Percentiles rank a stretch among this genome's conserved stretches.
Evolutionary conservation across 768 basidiomycete species (phyloP).

Genomic region (Thelephora ganbajun): DNA sequence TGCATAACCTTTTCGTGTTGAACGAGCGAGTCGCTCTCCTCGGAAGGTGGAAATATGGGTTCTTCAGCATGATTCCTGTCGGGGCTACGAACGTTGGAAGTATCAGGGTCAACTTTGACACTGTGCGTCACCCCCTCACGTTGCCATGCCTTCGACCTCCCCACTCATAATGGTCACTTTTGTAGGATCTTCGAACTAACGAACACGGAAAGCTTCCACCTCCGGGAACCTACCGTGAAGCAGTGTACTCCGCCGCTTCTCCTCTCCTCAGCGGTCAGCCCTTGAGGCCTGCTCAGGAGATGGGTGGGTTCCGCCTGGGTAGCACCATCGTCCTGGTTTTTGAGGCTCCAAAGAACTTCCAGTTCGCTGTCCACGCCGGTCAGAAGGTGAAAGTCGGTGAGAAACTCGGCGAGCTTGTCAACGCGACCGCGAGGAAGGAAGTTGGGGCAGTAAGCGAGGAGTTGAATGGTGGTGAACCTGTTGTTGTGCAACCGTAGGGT

Average conservation of each 20-base stretch:
- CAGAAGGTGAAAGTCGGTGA: constrained; percentile 84
- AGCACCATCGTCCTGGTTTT: constrained; percentile 95
- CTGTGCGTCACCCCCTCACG: constrained; percentile 25
- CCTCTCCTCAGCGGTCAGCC: constrained; percentile 80
- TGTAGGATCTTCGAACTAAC: constrained; percentile 82
- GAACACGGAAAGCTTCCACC: constrained; percentile 58
- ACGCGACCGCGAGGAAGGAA: not conserved
- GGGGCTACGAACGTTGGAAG: constrained; percentile 97
- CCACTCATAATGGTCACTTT: not conserved
- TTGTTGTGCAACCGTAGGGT: too few relatives aligned
- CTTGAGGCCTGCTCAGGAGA: constrained; percentile 77
- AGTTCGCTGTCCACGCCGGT: constrained; percentile 62
- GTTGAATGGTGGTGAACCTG: too few relatives aligned
- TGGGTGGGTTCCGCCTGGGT: constrained; percentile 94
- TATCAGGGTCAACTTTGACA: constrained; percentile 92
- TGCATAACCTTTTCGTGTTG: constrained; percentile 90
- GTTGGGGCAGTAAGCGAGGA: too few relatives aligned
- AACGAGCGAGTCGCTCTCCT: constrained; percentile 95
- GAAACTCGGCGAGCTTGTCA: constrained; percentile 43
- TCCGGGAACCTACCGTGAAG: constrained; percentile 82
- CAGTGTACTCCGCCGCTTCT: constrained; percentile 78
- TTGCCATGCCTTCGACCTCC: not conserved
- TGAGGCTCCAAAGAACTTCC: constrained; percentile 79
- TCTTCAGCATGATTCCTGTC: constrained; percentile 95
- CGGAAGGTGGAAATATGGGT: constrained; percentile 89